Conservation (phyloP, 768 basidiomycete genomes). For the Suillus fuscotomentosus region DNA sequence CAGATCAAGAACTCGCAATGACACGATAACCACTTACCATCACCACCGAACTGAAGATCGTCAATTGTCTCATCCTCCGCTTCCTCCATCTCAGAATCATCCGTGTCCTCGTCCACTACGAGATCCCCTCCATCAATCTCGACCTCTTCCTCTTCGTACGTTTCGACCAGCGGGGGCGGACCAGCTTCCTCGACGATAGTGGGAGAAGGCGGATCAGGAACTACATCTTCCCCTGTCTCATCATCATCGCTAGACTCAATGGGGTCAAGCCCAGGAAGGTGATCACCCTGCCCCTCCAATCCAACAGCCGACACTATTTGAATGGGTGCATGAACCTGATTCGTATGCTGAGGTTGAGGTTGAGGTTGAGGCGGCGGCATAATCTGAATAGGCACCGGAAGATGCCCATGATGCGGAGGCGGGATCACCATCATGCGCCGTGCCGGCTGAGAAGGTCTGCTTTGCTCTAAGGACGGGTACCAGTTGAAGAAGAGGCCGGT, state of each 20-base stretch:
- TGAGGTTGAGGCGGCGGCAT: neutral
- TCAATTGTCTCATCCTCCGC: conserved; percentile 9
- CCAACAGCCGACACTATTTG: neutral
- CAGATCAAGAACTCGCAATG: conserved; percentile 1
- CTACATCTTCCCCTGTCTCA: neutral
- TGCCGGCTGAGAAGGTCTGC: neutral
- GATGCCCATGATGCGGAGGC: neutral
- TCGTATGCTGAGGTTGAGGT: neutral
- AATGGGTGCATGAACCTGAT: neutral
- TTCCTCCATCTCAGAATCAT: conserved; percentile 7
- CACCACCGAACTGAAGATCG: conserved; percentile 7
- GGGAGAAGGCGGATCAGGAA: neutral
- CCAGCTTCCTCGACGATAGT: neutral
- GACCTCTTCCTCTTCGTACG: conserved; percentile 5
- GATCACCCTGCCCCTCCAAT: neutral
- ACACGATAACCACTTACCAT: neutral
- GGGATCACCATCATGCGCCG: neutral
- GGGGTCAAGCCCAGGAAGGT: conserved; percentile 3
- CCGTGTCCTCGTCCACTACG: conserved; percentile 5
- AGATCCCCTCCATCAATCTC: neutral
- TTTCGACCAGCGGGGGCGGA: neutral
- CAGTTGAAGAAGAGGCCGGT: conserved; percentile 53
- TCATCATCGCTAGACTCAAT: conserved; percentile 3
- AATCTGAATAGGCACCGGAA: neutral
- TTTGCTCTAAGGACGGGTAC: conserved; percentile 25